phyloP scores from a whole-genome alignment of 176 grass and related monocot genomes.

The Ananas comosus region DNA sequence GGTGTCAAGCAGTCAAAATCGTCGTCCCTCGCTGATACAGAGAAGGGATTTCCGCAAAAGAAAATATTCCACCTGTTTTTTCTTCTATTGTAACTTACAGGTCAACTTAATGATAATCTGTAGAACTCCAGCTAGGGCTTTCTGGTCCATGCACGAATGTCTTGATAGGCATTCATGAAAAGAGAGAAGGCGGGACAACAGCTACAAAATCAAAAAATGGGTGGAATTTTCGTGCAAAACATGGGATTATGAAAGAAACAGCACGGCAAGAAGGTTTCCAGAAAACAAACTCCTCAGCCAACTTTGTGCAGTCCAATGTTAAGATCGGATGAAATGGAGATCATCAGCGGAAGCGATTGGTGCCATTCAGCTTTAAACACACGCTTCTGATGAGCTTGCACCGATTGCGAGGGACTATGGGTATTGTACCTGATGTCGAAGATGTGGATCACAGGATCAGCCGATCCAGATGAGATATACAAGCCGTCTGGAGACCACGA shows the following conservation, averaged over 20 bases:
- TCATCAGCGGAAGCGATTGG: constrained; percentile 51
- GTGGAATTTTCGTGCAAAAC: too few species aligned
- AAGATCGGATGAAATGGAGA: constrained; percentile 93
- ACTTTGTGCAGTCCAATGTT: constrained; percentile 81
- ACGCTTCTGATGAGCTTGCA: constrained; percentile 79
- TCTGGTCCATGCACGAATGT: too few species aligned
- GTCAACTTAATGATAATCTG: too few species aligned
- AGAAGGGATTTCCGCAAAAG: too few species aligned
- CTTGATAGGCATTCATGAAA: too few species aligned
- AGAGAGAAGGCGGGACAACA: too few species aligned
- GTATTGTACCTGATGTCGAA: constrained; percentile 73
- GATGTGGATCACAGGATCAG: constrained; percentile 82
- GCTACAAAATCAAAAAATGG: too few species aligned
- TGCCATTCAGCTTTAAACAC: constrained; percentile 98
- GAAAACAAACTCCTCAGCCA: constrained; percentile 20
- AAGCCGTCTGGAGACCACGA: constrained; percentile 91
- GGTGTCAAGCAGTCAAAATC: neutral
- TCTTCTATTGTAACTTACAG: too few species aligned
- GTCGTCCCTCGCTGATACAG: too few species aligned
- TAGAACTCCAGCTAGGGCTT: too few species aligned
- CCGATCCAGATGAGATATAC: constrained; percentile 68
- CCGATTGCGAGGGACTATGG: constrained; percentile 60
- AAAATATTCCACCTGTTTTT: too few species aligned
- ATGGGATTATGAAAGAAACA: too few species aligned
- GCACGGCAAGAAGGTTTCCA: neutral